Evolutionary conservation across 495 filamentous ascomycete genomes (phyloP).

Genomic region (Hypoxylon lienhwacheense): DNA sequence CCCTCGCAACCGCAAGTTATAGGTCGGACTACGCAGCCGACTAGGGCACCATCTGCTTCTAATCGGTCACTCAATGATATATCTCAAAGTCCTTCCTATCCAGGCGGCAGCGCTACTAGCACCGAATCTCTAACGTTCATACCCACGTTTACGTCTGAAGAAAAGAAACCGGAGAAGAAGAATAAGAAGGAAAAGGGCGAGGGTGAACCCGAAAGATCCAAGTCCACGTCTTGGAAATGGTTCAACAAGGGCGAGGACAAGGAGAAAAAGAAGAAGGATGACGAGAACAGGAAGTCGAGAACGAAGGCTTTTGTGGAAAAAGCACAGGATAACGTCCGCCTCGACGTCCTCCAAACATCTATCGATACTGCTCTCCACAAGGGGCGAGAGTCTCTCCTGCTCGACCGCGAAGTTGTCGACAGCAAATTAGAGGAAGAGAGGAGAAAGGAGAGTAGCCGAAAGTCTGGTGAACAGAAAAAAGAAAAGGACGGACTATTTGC

Average conservation of each 20-base stretch:
- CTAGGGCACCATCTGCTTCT: constrained; percentile 21
- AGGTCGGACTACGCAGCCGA: constrained; percentile 13
- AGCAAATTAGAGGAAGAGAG: constrained; percentile 76
- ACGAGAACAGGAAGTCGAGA: constrained; percentile 61
- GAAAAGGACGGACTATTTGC: constrained; percentile 86
- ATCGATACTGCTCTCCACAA: constrained; percentile 63
- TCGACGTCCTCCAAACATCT: constrained; percentile 80
- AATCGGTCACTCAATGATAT: constrained; percentile 62
- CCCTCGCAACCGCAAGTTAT: constrained; percentile 26
- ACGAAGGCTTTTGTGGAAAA: constrained; percentile 55
- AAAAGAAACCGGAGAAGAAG: constrained; percentile 65
- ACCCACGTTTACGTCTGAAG: constrained; percentile 68
- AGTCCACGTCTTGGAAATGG: constrained; percentile 40
- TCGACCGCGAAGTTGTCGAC: constrained; percentile 76
- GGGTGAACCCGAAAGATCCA: constrained; percentile 46
- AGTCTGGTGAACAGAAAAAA: constrained; percentile 79
- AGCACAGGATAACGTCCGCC: constrained; percentile 70
- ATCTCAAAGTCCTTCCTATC: constrained; percentile 63
- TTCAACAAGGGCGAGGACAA: constrained; percentile 61
- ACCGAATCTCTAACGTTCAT: constrained; percentile 84
- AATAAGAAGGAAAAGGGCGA: constrained; percentile 65
- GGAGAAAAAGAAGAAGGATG: constrained; percentile 62
- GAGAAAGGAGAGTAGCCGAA: constrained; percentile 76
- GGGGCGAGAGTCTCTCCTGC: constrained; percentile 78
- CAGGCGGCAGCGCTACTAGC: constrained; percentile 65